Base-by-base conservation (phyloP, 441 rosid genomes). In the Eugenia klotzschiana region DNA sequence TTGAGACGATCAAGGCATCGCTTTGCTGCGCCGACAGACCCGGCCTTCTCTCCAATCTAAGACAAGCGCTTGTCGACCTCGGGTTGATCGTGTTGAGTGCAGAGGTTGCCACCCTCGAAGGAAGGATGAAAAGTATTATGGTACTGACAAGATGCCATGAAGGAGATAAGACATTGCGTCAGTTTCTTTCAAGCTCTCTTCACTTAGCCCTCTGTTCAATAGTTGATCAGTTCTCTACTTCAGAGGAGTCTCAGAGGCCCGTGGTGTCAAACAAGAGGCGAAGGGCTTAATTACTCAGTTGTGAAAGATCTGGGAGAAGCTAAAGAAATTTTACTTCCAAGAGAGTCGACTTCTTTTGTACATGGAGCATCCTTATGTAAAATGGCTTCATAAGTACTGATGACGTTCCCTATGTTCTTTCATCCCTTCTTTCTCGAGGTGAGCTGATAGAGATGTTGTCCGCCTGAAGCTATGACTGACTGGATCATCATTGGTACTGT, bases 71-170 rank as follows among this genome's bases (percentile, higher is more conserved):
- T 12, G 87, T 84, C 43, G 79, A 87, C 46, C 92, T 90, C 56
- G 89, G 86, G 49, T 51, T 91, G 18, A 86, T 84, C 3, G 52
- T 90, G 33, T 56, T 41, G 69, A 87, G 80, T 55, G 90, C 90
- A 25, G 93, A 92, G 86, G 87, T 89, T n/a, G 89, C 91, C 56
- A 92, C 91, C 56, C 84, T 88, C 55, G 91, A 82, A 74, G 91
- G 85, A 69, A 85, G 93, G 85, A 86, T 91, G 89, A 91, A 87
- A 86, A 86, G 87, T 58, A 86, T 86, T 40, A 81, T 92, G 51
- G 81, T 89, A 25, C 72, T 92, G 73, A 84, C 85, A 5, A 84
- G 87, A 79, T 81, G 85, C 86, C 80, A 81, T 4, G 90, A 80
- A 40, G 89, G 86, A 77, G 83, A 82, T 69, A 16, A 74, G 69